Evolutionary conservation across 495 filamentous ascomycete species (phyloP), one percentile per base, ranked within the genome.

Genomic region (Hypoxylon fragiforme): DNA sequence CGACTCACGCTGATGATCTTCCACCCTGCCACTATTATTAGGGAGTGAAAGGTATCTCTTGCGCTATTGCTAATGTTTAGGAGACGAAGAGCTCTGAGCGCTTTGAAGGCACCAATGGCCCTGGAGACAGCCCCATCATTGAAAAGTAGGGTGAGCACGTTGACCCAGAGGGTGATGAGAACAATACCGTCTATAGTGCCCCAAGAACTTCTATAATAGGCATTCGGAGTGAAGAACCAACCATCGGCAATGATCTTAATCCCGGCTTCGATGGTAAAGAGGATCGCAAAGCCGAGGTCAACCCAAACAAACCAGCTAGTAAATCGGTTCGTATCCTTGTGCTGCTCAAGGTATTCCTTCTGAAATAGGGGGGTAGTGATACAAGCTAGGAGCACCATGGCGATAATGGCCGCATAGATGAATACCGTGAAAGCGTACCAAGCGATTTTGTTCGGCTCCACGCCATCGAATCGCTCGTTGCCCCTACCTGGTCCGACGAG

Each of bases 171-270:
- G 0, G 94, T 97, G 49, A 96, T 70, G 38, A 99, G 77, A 50
- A 99, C 94, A 43, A 97, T 63, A 19, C 88, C 94, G 67, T 99
- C 94, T 50, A 99, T 97, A 48, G 96, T 86, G 19, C 94, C 94
- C 94, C 94, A 99, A 0, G 92, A 92, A 54, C 94, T 88, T 54
- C 94, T 84, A 69, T 96, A 94, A 60, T 95, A 99, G 3, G 94
- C 95, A 73, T 99, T 97, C 0, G 94, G 94, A 0, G 94, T 96
- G 84, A 87, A 97, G 70, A 97, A 92, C 63, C 96, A 89, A 14
- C 94, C 94, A 74, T 99, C 94, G 0, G 94, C 94, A 54, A 99
- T 83, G 28, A 97, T 86, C 70, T 97, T 97, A 75, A 99, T 92
- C 15, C 81, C 57, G 0, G 92, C 91, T 68, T 99, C 94, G 14